Conservation (phyloP, 306 rosid genomes). For the Phaseolus lunatus region DNA sequence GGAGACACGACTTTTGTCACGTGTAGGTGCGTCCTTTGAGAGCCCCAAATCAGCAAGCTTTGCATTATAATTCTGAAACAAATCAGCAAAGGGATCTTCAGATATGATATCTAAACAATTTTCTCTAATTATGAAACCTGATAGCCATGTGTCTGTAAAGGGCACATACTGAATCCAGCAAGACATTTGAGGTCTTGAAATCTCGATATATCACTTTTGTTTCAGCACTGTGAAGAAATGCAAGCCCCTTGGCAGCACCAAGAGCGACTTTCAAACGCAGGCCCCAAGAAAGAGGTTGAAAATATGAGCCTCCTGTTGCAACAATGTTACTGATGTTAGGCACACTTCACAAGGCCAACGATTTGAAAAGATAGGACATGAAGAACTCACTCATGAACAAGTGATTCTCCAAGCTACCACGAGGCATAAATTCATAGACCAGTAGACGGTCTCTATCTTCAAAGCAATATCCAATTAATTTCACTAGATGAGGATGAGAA, state of each 20-base stretch:
- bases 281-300: slow-evolving; percentile 78
- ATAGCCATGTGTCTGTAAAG: neutral
- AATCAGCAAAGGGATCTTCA: slow-evolving; percentile 33
- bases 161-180: slow-evolving; percentile 67
- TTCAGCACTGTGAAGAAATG: slow-evolving; percentile 68
- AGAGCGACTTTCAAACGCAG: slow-evolving; percentile 75
- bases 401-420: slow-evolving; percentile 84
- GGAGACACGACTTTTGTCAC: slow-evolving; percentile 58
- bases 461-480: slow-evolving; percentile 67
- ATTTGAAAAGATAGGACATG: slow-evolving; percentile 8
- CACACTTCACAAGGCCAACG: slow-evolving; percentile 33
- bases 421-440: slow-evolving; percentile 72
- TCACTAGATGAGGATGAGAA: slow-evolving; percentile 71
- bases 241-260: slow-evolving; percentile 79
- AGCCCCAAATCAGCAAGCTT: slow-evolving; percentile 67
- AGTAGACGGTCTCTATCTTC: slow-evolving; percentile 66
- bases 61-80: slow-evolving; percentile 63
- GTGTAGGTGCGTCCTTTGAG: slow-evolving; percentile 60
- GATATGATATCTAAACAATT: slow-evolving; percentile 3
- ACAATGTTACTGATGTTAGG: slow-evolving; percentile 29
- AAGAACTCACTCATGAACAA: slow-evolving; percentile 69
- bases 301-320: slow-evolving; percentile 70
- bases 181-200: slow-evolving; percentile 66
- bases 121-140: neutral
- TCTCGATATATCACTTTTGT: slow-evolving; percentile 60